phyloP scores from a whole-genome alignment of 176 grass and related monocot species.

The Oryza punctata region DNA sequence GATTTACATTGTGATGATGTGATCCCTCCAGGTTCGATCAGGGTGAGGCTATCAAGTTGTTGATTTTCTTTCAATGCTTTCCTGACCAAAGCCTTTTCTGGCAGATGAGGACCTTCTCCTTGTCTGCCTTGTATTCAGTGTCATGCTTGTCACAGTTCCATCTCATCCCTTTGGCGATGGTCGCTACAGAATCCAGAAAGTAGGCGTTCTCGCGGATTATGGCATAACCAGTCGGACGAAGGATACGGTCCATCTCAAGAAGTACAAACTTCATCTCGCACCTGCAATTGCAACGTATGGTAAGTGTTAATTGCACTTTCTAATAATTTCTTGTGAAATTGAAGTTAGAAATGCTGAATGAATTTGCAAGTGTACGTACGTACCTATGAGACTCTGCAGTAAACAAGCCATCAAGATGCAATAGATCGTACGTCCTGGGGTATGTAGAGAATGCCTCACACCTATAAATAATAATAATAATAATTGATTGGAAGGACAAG shows the following conservation, averaged over 20 bases:
- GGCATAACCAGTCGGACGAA: constrained; percentile 72
- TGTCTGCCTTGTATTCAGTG: constrained; percentile 63
- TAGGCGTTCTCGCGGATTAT: constrained; percentile 86
- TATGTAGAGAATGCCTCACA: constrained; percentile 98
- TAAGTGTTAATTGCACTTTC: neutral
- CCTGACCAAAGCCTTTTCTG: constrained; percentile 84
- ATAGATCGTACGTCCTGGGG: constrained; percentile 85
- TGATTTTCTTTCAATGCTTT: constrained; percentile 41
- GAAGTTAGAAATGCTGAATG: too few species aligned
- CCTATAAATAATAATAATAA: constrained; percentile 30
- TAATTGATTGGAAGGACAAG: neutral
- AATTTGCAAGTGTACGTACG: neutral
- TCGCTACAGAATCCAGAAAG: constrained; percentile 70
- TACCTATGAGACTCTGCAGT: constrained; percentile 90
- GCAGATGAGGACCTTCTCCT: constrained; percentile 88
- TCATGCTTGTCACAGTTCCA: constrained; percentile 78
- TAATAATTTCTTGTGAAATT: too few species aligned
- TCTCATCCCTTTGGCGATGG: constrained; percentile 84
- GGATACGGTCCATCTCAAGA: constrained; percentile 94
- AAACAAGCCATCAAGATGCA: constrained; percentile 89
- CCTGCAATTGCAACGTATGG: constrained; percentile 40
- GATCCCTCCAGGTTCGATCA: constrained; percentile 17
- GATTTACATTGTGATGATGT: constrained; percentile 13
- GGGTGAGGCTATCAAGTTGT: neutral
- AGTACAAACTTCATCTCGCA: constrained; percentile 90